Evolutionary conservation across 1,284 basidiomycete genomes (phyloP).

Genomic region (Naganishia sp.): DNA sequence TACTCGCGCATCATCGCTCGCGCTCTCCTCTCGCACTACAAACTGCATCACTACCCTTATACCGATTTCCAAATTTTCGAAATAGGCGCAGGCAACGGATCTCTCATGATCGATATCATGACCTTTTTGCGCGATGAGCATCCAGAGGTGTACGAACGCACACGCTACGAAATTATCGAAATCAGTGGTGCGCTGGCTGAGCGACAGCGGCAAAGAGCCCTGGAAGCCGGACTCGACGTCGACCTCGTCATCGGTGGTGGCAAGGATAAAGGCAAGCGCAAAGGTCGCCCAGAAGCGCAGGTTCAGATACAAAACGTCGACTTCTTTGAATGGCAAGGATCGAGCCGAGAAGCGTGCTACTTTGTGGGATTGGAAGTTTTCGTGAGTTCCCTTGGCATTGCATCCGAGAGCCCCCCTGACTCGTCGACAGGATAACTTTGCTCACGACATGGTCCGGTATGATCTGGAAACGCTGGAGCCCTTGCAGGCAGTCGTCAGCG

Average conservation of each 20-base stretch:
- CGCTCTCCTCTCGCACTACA: slow-evolving; percentile 86
- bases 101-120: slow-evolving; percentile 84
- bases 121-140: slow-evolving; percentile 74
- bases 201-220: slow-evolving; percentile 67
- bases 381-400: slow-evolving; percentile 53
- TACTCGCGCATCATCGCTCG: slow-evolving; percentile 88
- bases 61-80: slow-evolving; percentile 96
- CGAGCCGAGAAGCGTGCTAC: slow-evolving; percentile 80
- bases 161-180: slow-evolving; percentile 83
- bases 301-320: slow-evolving; percentile 78
- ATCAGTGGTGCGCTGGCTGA: slow-evolving; percentile 78
- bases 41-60: slow-evolving; percentile 91
- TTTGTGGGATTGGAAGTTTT: slow-evolving; percentile 94
- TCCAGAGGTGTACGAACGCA: slow-evolving; percentile 88
- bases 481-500: slow-evolving; percentile 78
- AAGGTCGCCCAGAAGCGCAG: neutral
- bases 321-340: slow-evolving; percentile 79
- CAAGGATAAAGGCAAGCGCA: slow-evolving; percentile 1
- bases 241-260: slow-evolving; percentile 42
- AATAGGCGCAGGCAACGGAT: slow-evolving; percentile 96
- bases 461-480: slow-evolving; percentile 74
- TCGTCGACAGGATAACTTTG: slow-evolving; percentile 80
- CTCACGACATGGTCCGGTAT: slow-evolving; percentile 93
- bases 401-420: neutral
- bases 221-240: slow-evolving; percentile 58